phyloP scores from a whole-genome alignment of 2,329 filamentous ascomycete species.

The Alternaria panax region DNA sequence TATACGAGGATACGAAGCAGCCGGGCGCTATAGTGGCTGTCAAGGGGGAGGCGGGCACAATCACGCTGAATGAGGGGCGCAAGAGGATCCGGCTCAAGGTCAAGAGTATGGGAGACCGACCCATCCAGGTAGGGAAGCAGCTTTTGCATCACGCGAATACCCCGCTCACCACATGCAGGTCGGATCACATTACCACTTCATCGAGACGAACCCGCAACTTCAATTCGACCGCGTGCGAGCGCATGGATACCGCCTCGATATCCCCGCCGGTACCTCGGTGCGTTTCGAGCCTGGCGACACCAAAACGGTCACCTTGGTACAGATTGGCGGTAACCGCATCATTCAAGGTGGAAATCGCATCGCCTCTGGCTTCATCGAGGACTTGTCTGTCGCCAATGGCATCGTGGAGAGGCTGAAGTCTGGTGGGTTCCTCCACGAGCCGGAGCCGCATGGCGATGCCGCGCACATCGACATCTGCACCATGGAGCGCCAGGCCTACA shows the following conservation, averaged over 20 bases:
- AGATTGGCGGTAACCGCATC: slow-evolving; percentile 80
- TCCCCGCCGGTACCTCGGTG: slow-evolving; percentile 88
- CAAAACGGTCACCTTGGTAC: slow-evolving; percentile 87
- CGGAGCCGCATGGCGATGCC: slow-evolving; percentile 67
- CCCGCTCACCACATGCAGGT: slow-evolving; percentile 56
- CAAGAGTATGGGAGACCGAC: slow-evolving; percentile 85
- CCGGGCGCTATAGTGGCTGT: slow-evolving; percentile 82
- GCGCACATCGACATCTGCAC: slow-evolving; percentile 67
- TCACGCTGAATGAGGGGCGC: slow-evolving; percentile 76
- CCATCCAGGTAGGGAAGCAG: slow-evolving; percentile 76
- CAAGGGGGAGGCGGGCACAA: slow-evolving; percentile 67
- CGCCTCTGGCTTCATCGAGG: slow-evolving; percentile 75
- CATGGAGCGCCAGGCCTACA: slow-evolving; percentile 81
- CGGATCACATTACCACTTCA: slow-evolving; percentile 94
- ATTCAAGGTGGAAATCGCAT: slow-evolving; percentile 86
- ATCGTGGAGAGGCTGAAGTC: slow-evolving; percentile 72
- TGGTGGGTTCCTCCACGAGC: slow-evolving; percentile 79
- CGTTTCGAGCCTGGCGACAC: slow-evolving; percentile 93
- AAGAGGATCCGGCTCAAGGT: slow-evolving; percentile 77
- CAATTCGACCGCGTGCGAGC: slow-evolving; percentile 84
- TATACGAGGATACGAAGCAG: slow-evolving; percentile 71
- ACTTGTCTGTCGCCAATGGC: slow-evolving; percentile 64
- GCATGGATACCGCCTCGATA: slow-evolving; percentile 87
- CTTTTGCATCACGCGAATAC: not conserved
- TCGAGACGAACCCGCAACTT: slow-evolving; percentile 90